These are phyloP conservation scores for Punica granatum DNA, from an alignment of 345 rosid genomes.

Conservation along the genomic window DNA sequence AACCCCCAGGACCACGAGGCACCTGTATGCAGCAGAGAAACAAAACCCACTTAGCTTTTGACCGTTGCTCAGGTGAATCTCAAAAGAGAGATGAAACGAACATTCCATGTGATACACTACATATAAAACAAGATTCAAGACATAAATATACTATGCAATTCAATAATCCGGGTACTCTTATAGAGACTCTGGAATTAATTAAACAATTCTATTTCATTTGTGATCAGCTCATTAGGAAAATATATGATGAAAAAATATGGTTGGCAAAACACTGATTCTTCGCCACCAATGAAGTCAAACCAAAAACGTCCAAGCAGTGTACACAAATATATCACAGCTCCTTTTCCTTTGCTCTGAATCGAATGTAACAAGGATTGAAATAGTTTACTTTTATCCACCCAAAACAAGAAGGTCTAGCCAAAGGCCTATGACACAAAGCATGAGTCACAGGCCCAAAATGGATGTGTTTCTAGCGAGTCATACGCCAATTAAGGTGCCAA, in stretches of 20 bases:
- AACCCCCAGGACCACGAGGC: slow-evolving; percentile 72
- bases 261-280: neutral
- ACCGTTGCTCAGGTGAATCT: neutral
- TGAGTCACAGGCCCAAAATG: too few relatives aligned
- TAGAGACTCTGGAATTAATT: neutral
- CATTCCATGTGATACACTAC: neutral
- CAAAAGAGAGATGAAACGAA: neutral
- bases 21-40: slow-evolving; percentile 30
- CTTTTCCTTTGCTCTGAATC: too few relatives aligned
- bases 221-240: neutral
- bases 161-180: neutral
- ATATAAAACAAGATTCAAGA: neutral
- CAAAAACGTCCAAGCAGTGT: too few relatives aligned
- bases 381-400: too few relatives aligned
- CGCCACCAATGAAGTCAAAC: too few relatives aligned
- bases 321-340: too few relatives aligned
- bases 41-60: neutral
- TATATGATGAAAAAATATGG: neutral
- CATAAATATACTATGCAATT: neutral
- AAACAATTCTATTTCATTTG: neutral
- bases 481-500: too few relatives aligned
- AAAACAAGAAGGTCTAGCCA: too few relatives aligned
- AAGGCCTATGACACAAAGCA: too few relatives aligned
- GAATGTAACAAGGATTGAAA: too few relatives aligned
- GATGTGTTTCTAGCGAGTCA: too few relatives aligned